A percentile compares a stretch with the other conserved stretches of the same genome.
These are phyloP conservation scores for Metarhizium sp. DNA, from an alignment of 2,329 filamentous ascomycete species.

Conservation along the genomic window DNA sequence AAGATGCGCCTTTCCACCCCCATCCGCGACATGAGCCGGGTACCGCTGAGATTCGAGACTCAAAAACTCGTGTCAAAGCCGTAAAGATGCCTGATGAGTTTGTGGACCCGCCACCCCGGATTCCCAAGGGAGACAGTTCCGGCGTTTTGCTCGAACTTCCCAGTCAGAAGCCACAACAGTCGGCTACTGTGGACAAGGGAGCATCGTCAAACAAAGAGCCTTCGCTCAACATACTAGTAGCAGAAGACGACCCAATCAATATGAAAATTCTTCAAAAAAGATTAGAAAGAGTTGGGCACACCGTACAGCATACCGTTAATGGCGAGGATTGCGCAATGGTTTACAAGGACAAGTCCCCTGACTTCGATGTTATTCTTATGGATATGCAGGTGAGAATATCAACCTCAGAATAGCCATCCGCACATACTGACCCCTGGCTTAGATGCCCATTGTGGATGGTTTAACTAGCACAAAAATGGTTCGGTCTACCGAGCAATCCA, in stretches of 20 bases:
- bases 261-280: slow-evolving; percentile 73
- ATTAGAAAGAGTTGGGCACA: slow-evolving; percentile 66
- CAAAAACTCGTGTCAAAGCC: slow-evolving; percentile 35
- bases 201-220: slow-evolving; percentile 11
- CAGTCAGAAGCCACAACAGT: slow-evolving; percentile 6
- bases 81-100: slow-evolving; percentile 41
- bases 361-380: slow-evolving; percentile 78
- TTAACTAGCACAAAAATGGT: slow-evolving; percentile 77
- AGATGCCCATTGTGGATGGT: slow-evolving; percentile 93
- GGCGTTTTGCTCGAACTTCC: slow-evolving; percentile 30
- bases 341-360: slow-evolving; percentile 52
- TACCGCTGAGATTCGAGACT: slow-evolving; percentile 29
- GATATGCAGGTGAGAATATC: slow-evolving; percentile 67
- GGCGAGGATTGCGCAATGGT: slow-evolving; percentile 73
- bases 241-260: slow-evolving; percentile 84
- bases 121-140: slow-evolving; percentile 22
- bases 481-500: slow-evolving; percentile 55
- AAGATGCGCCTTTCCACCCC: not conserved
- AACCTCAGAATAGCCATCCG: not conserved
- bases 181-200: slow-evolving; percentile 14
- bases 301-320: slow-evolving; percentile 65
- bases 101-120: slow-evolving; percentile 19
- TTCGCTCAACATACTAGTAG: slow-evolving; percentile 58
- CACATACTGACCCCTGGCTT: not conserved
- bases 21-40: slow-evolving; percentile 20